Conservation (phyloP, 106 monocot genomes). For the Allium sativum region DNA sequence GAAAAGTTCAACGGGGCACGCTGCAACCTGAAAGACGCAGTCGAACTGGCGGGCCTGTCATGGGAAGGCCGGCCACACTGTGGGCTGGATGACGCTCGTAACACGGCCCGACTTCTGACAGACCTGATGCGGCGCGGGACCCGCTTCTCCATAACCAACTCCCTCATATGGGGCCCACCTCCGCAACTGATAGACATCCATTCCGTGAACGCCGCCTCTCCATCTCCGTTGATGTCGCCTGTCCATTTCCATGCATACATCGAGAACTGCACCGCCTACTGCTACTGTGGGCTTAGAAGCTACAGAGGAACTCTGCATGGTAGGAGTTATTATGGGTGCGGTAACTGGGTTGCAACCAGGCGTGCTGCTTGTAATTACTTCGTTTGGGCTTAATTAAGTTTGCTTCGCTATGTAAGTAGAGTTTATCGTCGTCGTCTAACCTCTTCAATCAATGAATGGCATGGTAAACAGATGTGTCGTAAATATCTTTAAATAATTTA, state of each 20-base stretch:
- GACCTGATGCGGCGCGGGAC: slow-evolving; percentile 64
- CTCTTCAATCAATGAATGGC: too few species aligned
- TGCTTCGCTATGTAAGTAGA: too few species aligned
- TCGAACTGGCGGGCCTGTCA: slow-evolving; percentile 62
- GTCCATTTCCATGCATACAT: not conserved
- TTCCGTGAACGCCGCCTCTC: not conserved
- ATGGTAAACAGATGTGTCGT: too few species aligned
- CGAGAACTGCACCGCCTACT: slow-evolving; percentile 23
- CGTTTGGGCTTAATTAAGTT: slow-evolving; percentile 32
- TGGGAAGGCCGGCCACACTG: slow-evolving; percentile 95
- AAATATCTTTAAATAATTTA: too few species aligned
- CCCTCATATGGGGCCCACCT: slow-evolving; percentile 20
- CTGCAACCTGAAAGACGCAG: slow-evolving; percentile 88
- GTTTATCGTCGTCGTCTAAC: too few species aligned
- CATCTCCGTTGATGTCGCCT: not conserved
- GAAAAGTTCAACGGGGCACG: slow-evolving; percentile 54
- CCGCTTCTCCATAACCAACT: slow-evolving; percentile 75
- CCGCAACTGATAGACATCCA: slow-evolving; percentile 1
- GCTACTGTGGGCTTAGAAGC: slow-evolving; percentile 56
- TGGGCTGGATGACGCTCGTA: slow-evolving; percentile 93
- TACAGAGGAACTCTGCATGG: slow-evolving; percentile 37
- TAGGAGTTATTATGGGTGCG: slow-evolving; percentile 50
- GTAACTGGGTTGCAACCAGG: slow-evolving; percentile 42
- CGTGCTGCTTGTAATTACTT: slow-evolving; percentile 47
- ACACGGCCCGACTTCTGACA: slow-evolving; percentile 79